Base-by-base conservation (phyloP, 371 early-diverging fungal genomes). In the Lichtheimia hyalospora region DNA sequence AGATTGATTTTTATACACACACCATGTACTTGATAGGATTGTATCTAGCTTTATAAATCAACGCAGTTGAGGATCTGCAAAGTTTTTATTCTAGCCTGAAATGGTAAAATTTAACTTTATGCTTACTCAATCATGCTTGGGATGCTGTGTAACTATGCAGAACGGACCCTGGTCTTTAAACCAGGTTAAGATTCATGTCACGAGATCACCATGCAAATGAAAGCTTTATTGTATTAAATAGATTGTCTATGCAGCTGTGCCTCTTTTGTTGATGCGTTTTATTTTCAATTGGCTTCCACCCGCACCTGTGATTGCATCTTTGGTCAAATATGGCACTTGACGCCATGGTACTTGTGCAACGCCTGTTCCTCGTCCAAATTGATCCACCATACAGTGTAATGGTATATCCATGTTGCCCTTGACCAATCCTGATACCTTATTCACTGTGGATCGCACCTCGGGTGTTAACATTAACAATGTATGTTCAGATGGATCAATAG, bases 401-500 rank as follows among this genome's bases (percentile, higher is more conserved):
- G 86, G 83, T 61, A 85, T 60, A n/a, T 79, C 75, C 8, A 82
- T 39, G 14, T 82, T 70, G 0, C 87, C 88, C 28, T 86, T 83
- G 0, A 89, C 81, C 20, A 93, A 57, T 14, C 78, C 70, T 53
- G 86, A 85, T 10, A 88, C 89, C 48, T 81, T 68, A 20, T 70
- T 53, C 18, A 92, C 57, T 13, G 62, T 69, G 10, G 69, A 62
- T 1, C 48, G 52, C 0, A 87, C 77, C 3, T 90, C 63, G 0
- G 92, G 89, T 5, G 91, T 85, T 15, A 89, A 42, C n/a, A 92
- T 59, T 51, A 88, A 77, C 10, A 91, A 74, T 16, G 75, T 67
- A 49, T 81, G 83, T 5, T 67, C 67, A 13, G 69, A 58, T 14
- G 84, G 84, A 65, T 92, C 90, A 54, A 92, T 86, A 0, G 86